Percentiles rank a stretch among this genome's conserved stretches.
phyloP scores from a whole-genome alignment of 331 rosid species.

The Acacia concinna region DNA sequence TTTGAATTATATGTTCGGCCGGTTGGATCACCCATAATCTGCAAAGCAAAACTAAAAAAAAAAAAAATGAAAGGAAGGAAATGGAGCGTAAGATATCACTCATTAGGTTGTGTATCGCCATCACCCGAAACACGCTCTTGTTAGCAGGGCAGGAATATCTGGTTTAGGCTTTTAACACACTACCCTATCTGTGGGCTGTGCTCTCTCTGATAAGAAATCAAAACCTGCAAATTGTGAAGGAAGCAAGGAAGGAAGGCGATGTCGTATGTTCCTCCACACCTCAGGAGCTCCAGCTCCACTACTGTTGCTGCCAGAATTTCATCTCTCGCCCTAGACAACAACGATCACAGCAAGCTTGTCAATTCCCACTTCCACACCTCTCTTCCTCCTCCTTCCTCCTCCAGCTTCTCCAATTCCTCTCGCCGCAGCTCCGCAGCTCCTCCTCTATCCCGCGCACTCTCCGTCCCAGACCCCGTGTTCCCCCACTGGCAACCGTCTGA shows the following conservation, averaged over 20 bases:
- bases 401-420: slow-evolving; percentile 40
- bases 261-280: slow-evolving; percentile 92
- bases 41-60: too few species aligned
- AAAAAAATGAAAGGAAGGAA: neutral
- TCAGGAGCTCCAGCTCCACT: slow-evolving; percentile 55
- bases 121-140: neutral
- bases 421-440: slow-evolving; percentile 55
- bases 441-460: slow-evolving; percentile 27
- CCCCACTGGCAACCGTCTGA: slow-evolving; percentile 79
- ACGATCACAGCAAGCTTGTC: slow-evolving; percentile 52
- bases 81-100: too few species aligned
- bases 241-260: slow-evolving; percentile 38
- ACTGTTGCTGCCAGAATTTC: slow-evolving; percentile 46
- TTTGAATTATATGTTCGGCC: too few species aligned
- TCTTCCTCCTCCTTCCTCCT: slow-evolving; percentile 25
- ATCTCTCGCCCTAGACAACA: slow-evolving; percentile 44
- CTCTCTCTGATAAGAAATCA: neutral
- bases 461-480: slow-evolving; percentile 50
- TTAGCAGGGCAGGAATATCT: neutral
- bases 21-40: neutral
- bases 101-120: neutral
- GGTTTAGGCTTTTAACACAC: neutral
- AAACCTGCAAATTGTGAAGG: neutral
- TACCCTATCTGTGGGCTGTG: neutral
- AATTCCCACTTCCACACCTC: slow-evolving; percentile 32